Conservation (phyloP, 768 basidiomycete genomes). For the Russula virescens region DNA sequence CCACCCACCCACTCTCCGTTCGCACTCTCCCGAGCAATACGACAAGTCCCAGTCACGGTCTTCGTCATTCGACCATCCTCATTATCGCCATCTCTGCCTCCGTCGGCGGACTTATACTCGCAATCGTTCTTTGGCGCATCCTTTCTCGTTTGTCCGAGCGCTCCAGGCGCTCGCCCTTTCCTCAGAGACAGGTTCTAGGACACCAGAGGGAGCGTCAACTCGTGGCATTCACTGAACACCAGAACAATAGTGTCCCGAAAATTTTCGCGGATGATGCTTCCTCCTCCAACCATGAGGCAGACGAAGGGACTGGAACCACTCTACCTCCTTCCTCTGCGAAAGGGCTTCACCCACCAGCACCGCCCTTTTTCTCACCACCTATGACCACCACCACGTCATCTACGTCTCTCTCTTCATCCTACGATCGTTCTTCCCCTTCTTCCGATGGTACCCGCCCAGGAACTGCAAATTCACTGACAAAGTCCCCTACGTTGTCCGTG, state of each 20-base stretch:
- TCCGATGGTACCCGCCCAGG: background rate
- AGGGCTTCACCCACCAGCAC: constrained; percentile 6
- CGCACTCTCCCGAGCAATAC: constrained; percentile 7
- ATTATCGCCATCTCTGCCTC: constrained; percentile 43
- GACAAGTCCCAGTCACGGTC: background rate
- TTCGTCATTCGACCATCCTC: constrained; percentile 38
- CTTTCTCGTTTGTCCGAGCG: constrained; percentile 33
- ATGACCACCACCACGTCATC: constrained; percentile 2
- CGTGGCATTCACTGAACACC: constrained; percentile 36
- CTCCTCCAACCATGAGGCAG: constrained; percentile 22
- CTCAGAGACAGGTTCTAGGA: constrained; percentile 60
- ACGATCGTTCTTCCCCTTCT: background rate
- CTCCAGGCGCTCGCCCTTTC: constrained; percentile 43
- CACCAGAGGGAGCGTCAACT: constrained; percentile 50
- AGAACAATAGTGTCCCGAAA: constrained; percentile 18
- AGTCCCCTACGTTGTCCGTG: background rate
- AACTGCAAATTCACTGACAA: background rate
- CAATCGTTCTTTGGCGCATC: constrained; percentile 36
- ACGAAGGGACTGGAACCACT: background rate
- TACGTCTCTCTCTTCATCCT: constrained; percentile 9
- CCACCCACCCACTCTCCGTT: background rate
- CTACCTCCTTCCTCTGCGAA: background rate
- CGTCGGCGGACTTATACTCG: constrained; percentile 37
- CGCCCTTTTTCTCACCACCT: background rate
- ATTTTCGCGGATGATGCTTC: constrained; percentile 28